These are phyloP conservation scores for Pachysandra terminalis DNA, from an alignment of 164 flowering plant species.

Conservation along the genomic window DNA sequence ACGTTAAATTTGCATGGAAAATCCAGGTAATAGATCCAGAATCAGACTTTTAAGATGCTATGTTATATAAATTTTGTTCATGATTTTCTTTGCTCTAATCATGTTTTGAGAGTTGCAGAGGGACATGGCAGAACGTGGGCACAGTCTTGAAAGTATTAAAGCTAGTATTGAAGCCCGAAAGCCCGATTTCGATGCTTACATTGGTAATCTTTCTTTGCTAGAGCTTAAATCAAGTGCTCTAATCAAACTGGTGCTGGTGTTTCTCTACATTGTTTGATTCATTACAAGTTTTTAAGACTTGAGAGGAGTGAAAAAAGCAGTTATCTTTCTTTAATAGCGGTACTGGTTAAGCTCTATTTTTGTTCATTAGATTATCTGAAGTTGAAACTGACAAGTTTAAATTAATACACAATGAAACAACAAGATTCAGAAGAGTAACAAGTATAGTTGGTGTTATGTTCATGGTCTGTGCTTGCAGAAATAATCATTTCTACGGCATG, in stretches of 20 bases:
- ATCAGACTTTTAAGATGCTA: neutral
- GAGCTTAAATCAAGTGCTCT: neutral
- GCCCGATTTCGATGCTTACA: conserved; percentile 95
- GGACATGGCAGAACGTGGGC: conserved; percentile 99
- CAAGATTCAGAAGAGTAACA: too few species aligned
- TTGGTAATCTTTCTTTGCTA: conserved; percentile 46
- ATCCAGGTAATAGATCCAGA: conserved; percentile 61
- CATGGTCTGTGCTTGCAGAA: neutral
- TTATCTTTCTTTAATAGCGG: too few species aligned
- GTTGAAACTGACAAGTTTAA: too few species aligned
- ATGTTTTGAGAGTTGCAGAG: conserved; percentile 46
- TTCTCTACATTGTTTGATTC: neutral
- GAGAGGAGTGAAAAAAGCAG: too few species aligned
- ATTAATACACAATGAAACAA: too few species aligned
- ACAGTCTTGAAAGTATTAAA: conserved; percentile 96
- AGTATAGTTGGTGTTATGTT: neutral
- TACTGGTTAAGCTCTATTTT: too few species aligned
- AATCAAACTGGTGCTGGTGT: too few species aligned
- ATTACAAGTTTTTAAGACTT: neutral
- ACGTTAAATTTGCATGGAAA: conserved; percentile 98
- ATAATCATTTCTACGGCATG: neutral
- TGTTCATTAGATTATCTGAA: too few species aligned
- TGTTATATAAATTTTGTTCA: neutral
- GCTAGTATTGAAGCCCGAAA: conserved; percentile 98
- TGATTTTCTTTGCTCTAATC: conserved; percentile 9